phyloP scores from a whole-genome alignment of 2,329 filamentous ascomycete genomes.

The Penicillium griseofulvum region DNA sequence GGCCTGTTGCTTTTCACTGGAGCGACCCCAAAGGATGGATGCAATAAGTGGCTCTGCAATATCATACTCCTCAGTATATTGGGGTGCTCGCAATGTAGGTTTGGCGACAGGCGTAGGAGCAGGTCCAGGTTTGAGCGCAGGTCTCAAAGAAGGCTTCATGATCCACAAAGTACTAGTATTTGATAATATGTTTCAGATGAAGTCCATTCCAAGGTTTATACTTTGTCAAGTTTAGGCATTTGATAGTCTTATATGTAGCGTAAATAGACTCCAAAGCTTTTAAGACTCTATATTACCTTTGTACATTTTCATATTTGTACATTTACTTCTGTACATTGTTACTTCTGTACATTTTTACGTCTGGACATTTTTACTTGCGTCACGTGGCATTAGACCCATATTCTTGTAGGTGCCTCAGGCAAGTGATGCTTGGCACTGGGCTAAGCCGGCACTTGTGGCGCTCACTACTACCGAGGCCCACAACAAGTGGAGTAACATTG shows the following conservation, averaged over 20 bases:
- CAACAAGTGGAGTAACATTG: no score
- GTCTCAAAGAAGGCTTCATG: neutral
- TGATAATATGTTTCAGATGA: neutral
- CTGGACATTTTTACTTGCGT: neutral
- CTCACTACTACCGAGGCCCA: no score
- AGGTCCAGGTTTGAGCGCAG: neutral
- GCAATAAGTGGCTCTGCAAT: conserved; percentile 9
- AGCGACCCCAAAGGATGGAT: conserved; percentile 10
- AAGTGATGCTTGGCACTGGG: no score
- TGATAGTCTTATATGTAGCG: neutral
- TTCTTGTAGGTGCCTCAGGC: no score
- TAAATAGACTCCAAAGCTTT: neutral
- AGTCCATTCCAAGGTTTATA: neutral
- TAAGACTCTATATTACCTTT: neutral
- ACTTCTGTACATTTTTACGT: neutral
- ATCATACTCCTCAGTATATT: conserved; percentile 12
- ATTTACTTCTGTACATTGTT: neutral
- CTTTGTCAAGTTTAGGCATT: neutral
- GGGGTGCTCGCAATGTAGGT: neutral
- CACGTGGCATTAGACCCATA: no score
- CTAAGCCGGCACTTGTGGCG: no score
- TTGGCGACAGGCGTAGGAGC: neutral
- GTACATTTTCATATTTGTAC: neutral
- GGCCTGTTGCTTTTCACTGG: neutral
- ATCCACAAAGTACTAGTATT: neutral